These are phyloP conservation scores for Citrus maxima DNA, from an alignment of 345 rosid genomes.

Conservation along the genomic window DNA sequence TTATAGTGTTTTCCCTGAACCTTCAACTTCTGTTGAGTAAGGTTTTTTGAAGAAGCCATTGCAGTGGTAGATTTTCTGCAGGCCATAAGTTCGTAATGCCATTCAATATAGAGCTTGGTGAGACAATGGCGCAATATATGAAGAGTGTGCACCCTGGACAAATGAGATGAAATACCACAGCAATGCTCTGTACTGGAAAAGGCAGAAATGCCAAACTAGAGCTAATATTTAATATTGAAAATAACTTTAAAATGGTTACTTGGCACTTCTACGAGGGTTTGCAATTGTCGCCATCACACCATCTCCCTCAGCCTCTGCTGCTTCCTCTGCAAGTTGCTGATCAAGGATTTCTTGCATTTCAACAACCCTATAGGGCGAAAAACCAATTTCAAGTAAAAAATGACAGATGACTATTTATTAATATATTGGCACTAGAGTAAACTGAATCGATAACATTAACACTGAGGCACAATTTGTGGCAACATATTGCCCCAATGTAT, in stretches of 20 bases:
- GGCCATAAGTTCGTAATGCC: conserved; percentile 11
- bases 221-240: conserved; percentile 2
- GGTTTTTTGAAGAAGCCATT: conserved; percentile 57
- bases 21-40: conserved; percentile 68
- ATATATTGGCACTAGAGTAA: neutral
- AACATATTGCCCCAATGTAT: neutral
- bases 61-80: conserved; percentile 64
- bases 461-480: neutral
- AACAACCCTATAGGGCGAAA: conserved; percentile 62
- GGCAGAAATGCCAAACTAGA: neutral
- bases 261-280: conserved; percentile 89
- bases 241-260: conserved; percentile 40
- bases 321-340: conserved; percentile 97
- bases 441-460: neutral
- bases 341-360: conserved; percentile 99
- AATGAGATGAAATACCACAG: neutral
- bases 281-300: conserved; percentile 88
- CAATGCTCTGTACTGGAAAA: neutral
- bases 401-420: neutral
- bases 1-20: conserved; percentile 87
- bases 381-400: neutral
- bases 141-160: neutral
- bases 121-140: neutral
- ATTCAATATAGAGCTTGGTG: neutral
- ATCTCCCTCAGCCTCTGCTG: conserved; percentile 98